Evolutionary conservation across 345 rosid species (phyloP).

Genomic region (Citrus maxima): DNA sequence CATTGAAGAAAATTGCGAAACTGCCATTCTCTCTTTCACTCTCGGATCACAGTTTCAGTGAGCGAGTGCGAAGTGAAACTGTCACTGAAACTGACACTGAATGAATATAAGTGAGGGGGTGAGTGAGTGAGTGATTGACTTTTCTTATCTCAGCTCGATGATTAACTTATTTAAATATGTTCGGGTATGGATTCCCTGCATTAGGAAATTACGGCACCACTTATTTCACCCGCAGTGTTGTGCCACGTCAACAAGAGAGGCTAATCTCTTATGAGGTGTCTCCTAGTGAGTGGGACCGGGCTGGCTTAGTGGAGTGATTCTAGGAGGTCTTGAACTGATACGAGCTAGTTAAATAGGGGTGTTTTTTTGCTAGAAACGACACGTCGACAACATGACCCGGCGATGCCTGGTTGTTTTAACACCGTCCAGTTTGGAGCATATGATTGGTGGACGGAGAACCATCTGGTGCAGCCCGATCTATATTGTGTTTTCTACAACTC

Average conservation of each 20-base stretch:
- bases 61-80: background rate
- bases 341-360: background rate
- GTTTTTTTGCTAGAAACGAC: background rate
- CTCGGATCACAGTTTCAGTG: background rate
- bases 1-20: slow-evolving; percentile 8
- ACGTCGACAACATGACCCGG: background rate
- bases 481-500: background rate
- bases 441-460: background rate
- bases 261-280: background rate
- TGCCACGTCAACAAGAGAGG: background rate
- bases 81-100: background rate
- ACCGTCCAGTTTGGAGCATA: background rate
- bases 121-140: background rate
- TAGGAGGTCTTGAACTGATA: background rate
- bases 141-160: background rate
- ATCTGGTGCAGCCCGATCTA: background rate
- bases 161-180: background rate
- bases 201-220: too few relatives aligned
- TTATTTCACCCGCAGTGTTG: background rate
- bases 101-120: background rate
- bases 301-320: background rate
- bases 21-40: slow-evolving; percentile 14
- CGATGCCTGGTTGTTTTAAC: background rate
- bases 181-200: background rate
- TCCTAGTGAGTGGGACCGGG: background rate